Base-by-base conservation (phyloP, 2,329 filamentous ascomycete species). In the Fonsecaea nubica region DNA sequence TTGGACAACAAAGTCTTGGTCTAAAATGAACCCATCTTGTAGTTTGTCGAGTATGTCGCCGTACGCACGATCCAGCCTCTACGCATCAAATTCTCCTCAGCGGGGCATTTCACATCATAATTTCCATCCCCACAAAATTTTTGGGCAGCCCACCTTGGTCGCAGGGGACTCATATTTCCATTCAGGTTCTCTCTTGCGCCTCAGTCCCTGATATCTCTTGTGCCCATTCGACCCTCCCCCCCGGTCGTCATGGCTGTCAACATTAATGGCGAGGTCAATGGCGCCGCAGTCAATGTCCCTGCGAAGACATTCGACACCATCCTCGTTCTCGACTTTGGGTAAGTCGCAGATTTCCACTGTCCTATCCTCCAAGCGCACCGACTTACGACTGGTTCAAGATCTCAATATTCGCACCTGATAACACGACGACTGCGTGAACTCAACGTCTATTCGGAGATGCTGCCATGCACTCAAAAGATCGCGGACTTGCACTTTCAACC, bases 391-490 rank as follows among this genome's bases (percentile, higher is more conserved):
- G 36, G 30, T 30, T 18, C 45, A 65, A 80, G 78, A 71, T 89
- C 86, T 30, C 89, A 92, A 79, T 90, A 89, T 75, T 89, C 87
- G 48, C 90, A 93, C 77, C 82, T 93, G 45, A 92, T 93, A 75
- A 88, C 88, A 9, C 85, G 92, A 62, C 87, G 92, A 38, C 85
- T 96, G 33, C 86, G 92, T 72, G 87, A 90, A 73, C 85, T 96
- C 79, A 90, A 90, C 81, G 86, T 96, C 77, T 97, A 91, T 83
- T 88, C 88, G 68, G 93, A 97, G 82, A 90, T 96, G 89, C 87
- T 96, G 52, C 91, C 91, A 25, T 96, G 93, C 80, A 96, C 90
- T 54, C 89, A 90, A 74, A 94, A 94, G 82, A 80, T 96, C 25
- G 82, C 86, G 6, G 91, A 95, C 63, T 85, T 97, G 38, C 77